These are phyloP conservation scores for Pseudocercospora fuligena DNA, from an alignment of 2,329 filamentous ascomycete species.

Conservation along the genomic window DNA sequence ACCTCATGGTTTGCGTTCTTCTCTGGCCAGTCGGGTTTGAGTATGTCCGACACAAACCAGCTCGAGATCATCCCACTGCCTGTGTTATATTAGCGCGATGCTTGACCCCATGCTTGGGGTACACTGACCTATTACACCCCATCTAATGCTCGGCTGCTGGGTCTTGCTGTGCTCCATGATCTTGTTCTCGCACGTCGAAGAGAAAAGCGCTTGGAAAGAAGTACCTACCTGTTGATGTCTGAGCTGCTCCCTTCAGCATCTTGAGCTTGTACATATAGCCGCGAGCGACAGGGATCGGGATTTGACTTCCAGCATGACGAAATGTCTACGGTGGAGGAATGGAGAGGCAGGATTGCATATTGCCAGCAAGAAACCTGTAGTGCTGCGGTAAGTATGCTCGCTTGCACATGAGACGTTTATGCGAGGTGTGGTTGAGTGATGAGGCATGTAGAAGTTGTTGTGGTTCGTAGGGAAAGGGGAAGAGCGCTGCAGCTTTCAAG, in stretches of 20 bases:
- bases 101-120: not conserved
- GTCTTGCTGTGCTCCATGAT: not conserved
- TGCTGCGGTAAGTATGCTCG: not conserved
- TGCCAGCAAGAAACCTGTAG: not conserved
- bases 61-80: constrained; percentile 53
- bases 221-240: not conserved
- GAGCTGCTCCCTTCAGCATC: not conserved
- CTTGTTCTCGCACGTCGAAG: not conserved
- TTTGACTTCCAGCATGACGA: not conserved
- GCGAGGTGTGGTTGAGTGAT: too few species aligned
- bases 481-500: too few species aligned
- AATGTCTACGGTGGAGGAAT: not conserved
- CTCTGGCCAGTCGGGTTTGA: constrained; percentile 46
- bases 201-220: not conserved
- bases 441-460: too few species aligned
- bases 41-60: constrained; percentile 53
- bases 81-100: not conserved
- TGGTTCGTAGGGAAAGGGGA: too few species aligned
- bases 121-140: not conserved
- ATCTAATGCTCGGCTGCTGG: not conserved
- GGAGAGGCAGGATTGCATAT: not conserved
- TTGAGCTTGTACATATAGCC: not conserved
- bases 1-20: constrained; percentile 35
- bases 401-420: too few species aligned
- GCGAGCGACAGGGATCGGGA: constrained; percentile 1